Percentiles rank a stretch among this genome's conserved stretches.
phyloP scores from a whole-genome alignment of 768 basidiomycete species.

The Lenzites betulinus region DNA sequence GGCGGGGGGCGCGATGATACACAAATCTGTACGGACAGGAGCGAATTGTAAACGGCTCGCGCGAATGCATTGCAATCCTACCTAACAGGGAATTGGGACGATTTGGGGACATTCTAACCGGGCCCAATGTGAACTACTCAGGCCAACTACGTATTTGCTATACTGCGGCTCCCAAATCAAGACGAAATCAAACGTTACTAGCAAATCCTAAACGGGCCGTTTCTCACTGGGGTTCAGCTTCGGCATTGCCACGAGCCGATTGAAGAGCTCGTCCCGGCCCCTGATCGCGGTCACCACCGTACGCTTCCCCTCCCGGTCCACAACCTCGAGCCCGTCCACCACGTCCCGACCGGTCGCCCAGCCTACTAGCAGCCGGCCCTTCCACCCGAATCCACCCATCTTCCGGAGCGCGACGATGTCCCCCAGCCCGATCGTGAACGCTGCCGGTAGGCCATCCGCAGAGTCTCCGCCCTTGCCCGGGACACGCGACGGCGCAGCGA shows the following conservation, averaged over 20 bases:
- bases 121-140: no score
- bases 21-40: no score
- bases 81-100: no score
- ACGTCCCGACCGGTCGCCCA: slow-evolving; percentile 34
- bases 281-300: slow-evolving; percentile 33
- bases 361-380: slow-evolving; percentile 40
- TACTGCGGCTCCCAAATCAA: no score
- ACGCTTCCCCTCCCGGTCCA: slow-evolving; percentile 25
- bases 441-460: slow-evolving; percentile 21
- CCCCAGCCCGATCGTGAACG: slow-evolving; percentile 33
- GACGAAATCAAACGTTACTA: no score
- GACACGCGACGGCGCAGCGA: slow-evolving; percentile 12
- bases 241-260: slow-evolving; percentile 31
- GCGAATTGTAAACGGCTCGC: no score
- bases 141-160: no score
- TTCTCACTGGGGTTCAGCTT: no score
- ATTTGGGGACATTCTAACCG: no score
- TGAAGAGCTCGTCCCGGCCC: slow-evolving; percentile 39
- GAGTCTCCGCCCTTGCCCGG: slow-evolving; percentile 15
- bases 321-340: slow-evolving; percentile 35
- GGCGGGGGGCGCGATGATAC: no score
- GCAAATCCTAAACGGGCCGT: no score
- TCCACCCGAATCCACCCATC: slow-evolving; percentile 42
- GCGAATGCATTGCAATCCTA: no score
- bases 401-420: slow-evolving; percentile 35